Evolutionary conservation across 2,329 filamentous ascomycete genomes (phyloP).

Genomic region (Penicillium sp.): DNA sequence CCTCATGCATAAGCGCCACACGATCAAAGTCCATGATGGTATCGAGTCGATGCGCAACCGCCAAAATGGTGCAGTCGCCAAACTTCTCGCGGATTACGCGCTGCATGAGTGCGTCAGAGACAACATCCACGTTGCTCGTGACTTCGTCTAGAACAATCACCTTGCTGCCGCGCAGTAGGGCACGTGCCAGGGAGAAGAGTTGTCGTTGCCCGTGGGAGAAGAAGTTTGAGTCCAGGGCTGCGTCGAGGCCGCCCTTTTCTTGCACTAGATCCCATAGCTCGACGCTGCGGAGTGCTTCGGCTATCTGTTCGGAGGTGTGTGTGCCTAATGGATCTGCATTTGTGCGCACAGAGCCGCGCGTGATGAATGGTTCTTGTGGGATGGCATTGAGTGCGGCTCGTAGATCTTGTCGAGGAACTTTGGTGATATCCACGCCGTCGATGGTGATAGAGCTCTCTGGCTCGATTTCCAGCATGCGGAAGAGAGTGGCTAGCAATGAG

Average conservation of each 20-base stretch:
- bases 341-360: conserved; percentile 35
- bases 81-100: conserved; percentile 54
- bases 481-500: conserved; percentile 40
- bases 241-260: conserved; percentile 37
- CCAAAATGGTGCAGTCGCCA: conserved; percentile 54
- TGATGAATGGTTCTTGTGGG: conserved; percentile 42
- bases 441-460: conserved; percentile 38
- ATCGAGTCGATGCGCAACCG: conserved; percentile 54
- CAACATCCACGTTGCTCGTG: conserved; percentile 49
- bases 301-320: conserved; percentile 30
- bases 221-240: conserved; percentile 44
- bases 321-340: conserved; percentile 37
- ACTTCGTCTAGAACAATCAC: conserved; percentile 44
- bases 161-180: conserved; percentile 48
- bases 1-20: conserved; percentile 33
- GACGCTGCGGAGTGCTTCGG: conserved; percentile 34
- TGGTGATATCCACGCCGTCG: conserved; percentile 40
- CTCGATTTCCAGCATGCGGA: conserved; percentile 39
- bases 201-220: conserved; percentile 60
- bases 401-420: conserved; percentile 34
- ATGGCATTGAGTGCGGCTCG: conserved; percentile 40
- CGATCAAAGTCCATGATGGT: conserved; percentile 38
- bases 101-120: conserved; percentile 57
- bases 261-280: conserved; percentile 34
- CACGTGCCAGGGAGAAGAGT: conserved; percentile 60